Base-by-base conservation (phyloP, 352 stramenopile genomes). In the Phytophthora sojae region DNA sequence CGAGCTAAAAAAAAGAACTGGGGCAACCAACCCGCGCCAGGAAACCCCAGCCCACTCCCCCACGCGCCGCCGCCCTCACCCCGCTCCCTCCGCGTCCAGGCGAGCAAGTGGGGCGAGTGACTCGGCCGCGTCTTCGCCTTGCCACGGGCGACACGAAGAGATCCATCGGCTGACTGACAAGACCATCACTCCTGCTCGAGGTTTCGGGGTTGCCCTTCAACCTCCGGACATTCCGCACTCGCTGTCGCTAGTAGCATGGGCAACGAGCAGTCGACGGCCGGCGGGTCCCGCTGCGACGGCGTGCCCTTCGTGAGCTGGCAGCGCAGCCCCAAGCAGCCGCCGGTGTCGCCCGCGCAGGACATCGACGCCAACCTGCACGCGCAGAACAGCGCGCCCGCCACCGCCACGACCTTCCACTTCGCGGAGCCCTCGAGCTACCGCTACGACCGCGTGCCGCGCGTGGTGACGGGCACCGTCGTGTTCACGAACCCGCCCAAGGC, bases 391-490 rank as follows among this genome's bases (percentile, higher is more conserved):
- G 15, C 37, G 3, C 50, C 29, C 9, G 29, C 15, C 15, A 64
- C 73, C 6, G 59, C 57, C 1, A 60, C 39, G 21, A 79, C 72
- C 23, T 90, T 88, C 64, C 88, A 95, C 66, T 96, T 96, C 63
- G 89, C 89, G 26, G 89, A 96, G 72, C 84, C 87, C 1, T 93
- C 87, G 26, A 93, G 89, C 74, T 96, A 94, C 75, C 77, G 77
- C 35, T 96, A 95, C 71, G 82, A 92, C 62, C 87, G 81, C 23
- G 83, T 77, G 26, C 61, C 81, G 21, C 86, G 81, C 35, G 66
- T 84, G 8, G 76, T 94, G 25, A 82, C 66, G 1, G 83, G 77
- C 4, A 64, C 57, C 9, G 57, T 84, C 21, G 87, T 94, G 68
- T 92, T 90, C 53, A 85, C 82, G 26, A 72, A 91, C 45, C 89